Conservation (phyloP, 768 basidiomycete species). For the Calocybe indica region DNA sequence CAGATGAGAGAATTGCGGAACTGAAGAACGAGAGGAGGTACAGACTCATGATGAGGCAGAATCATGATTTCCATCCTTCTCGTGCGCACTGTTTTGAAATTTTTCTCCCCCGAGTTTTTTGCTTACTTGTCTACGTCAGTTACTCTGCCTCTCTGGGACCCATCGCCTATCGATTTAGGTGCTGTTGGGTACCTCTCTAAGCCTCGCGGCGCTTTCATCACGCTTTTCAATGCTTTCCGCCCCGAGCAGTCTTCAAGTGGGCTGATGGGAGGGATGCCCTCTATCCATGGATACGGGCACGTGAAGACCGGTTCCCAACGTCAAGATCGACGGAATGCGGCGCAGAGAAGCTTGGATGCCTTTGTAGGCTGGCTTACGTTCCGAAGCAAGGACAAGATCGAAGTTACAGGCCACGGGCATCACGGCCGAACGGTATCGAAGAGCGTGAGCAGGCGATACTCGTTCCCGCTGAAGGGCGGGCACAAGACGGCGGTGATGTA, state of each 20-base stretch:
- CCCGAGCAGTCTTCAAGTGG: constrained; percentile 41
- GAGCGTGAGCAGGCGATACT: constrained; percentile 44
- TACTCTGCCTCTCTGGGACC: constrained; percentile 67
- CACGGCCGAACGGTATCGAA: neutral
- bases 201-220: constrained; percentile 61
- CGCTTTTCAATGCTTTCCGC: constrained; percentile 63
- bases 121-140: constrained; percentile 27
- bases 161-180: constrained; percentile 55
- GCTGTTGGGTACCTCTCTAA: constrained; percentile 73
- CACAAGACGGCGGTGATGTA: constrained; percentile 43
- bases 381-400: constrained; percentile 13
- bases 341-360: constrained; percentile 53
- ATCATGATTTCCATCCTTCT: constrained; percentile 65
- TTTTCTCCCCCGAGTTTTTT: neutral
- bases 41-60: constrained; percentile 57
- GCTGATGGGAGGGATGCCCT: constrained; percentile 42
- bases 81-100: constrained; percentile 35
- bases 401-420: neutral
- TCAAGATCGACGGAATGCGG: constrained; percentile 52
- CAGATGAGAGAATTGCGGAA: constrained; percentile 31
- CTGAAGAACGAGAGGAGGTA: constrained; percentile 62
- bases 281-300: constrained; percentile 61
- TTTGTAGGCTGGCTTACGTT: constrained; percentile 46
- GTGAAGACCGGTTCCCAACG: constrained; percentile 41
- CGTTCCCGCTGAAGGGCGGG: constrained; percentile 46